Base-by-base conservation (phyloP, 1,139 yeast genomes). In the Suhomyces taliae region DNA sequence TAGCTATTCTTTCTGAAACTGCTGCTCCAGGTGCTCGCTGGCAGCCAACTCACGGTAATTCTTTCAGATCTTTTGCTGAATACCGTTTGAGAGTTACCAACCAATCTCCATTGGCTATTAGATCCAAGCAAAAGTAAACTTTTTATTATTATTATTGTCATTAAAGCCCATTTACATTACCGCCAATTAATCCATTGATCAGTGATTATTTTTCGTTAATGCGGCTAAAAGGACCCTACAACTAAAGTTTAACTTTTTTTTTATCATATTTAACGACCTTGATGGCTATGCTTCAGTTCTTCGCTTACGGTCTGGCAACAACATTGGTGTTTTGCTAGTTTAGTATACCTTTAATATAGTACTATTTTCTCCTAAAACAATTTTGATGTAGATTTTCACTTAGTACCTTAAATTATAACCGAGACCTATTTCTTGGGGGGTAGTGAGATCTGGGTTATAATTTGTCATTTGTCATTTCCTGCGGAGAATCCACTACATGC, bases 51-150 rank as follows among this genome's bases (percentile, higher is more conserved):
- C 55, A 62, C 45, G 76, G 75, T 37, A 64, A 69, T 41, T 66
- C 79, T 2, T 79, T 74, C 68, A 70, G 78, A 54, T 66, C 80
- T 2, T 80, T 80, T 63, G 82, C 82, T 34, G 83, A 80, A 58
- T 80, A 80, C 69, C 66, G 85, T 57, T 68, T 78, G 58, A 74
- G 74, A 55, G 79, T 71, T 24, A 67, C 71, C 45, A 74, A 78
- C 63, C 79, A 74, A 51, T 76, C 79, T 47, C 85, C 85, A 11
- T 72, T 79, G 57, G 66, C 70, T 11, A 54, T 65, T 43, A 67
- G 60, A 50, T 47, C 53, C 41, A 55, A 55, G 52, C 39, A 46
- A 27, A 38, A 39, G 24, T 37, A 40, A 26, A 35, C 31, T 11
- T 37, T 39, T 31, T 39, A 19, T 35, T 19, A 11, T 9, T 29